Evolutionary conservation across 768 basidiomycete species (phyloP), one percentile per base, ranked within the genome.

Genomic region (Auriscalpium microsporum): DNA sequence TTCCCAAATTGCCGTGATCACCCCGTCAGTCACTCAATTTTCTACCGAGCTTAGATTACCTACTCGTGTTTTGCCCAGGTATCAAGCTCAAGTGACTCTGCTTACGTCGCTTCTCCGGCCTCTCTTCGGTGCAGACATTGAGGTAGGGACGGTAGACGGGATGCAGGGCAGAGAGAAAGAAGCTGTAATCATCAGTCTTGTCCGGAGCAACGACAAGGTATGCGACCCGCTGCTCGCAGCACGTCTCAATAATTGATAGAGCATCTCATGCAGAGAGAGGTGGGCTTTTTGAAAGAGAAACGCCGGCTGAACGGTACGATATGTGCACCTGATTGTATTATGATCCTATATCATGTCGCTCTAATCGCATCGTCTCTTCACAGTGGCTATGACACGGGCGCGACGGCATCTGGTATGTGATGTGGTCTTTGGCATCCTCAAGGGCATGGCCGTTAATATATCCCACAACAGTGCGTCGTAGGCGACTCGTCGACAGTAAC

Each of bases 131-230:
- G 68, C 74, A 0, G 72, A 73, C 23, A 77, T 98, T 1, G 94
- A 97, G 62, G 91, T 96, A 45, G 96, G 94, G 1, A 91, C 88
- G 0, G 94, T 98, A 1, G 96, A 98, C 65, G 93, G 94, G 0
- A 90, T 97, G 85, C 96, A 99, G 73, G 95, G 95, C 0, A 81
- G 96, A 49, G 95, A 99, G 68, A 92, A 92, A 62, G 92, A 98
- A 53, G 93, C 93, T 0, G 82, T 98, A 40, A 81, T 98, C 21
- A 89, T 99, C 52, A 90, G 83, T 61, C 79, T 99, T 4, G 96
- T 98, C 2, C 78, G 96, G 23, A 94, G 92, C 61, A 99, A 98
- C 63, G 84, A 88, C 52, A 83, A 80, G 70, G 89, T 85, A 56
- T 4, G 73, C 46, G 21, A 40, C 38, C 36, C 13, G 21, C 23